phyloP scores from a whole-genome alignment of 805 yeast genomes.

The Pichia thaimueangensis region DNA sequence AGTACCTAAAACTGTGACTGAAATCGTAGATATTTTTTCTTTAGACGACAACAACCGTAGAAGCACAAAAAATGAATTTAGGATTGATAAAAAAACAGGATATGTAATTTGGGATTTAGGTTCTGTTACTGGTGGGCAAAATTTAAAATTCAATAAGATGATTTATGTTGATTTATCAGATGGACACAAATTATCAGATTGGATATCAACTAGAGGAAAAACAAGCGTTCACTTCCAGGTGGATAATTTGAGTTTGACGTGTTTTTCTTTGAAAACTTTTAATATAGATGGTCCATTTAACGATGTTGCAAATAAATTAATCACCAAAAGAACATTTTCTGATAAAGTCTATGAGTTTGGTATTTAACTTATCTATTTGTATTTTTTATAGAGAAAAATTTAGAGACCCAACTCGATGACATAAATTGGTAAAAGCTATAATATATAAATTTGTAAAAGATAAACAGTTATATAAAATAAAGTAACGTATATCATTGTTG shows the following conservation, averaged over 20 bases:
- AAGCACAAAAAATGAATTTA: not conserved
- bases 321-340: not conserved
- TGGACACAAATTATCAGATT: not conserved
- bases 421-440: too few species aligned
- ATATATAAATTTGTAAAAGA: too few species aligned
- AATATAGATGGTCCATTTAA: not conserved
- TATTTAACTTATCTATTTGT: too few species aligned
- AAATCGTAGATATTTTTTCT: not conserved
- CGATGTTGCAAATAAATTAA: not conserved
- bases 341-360: not conserved
- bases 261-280: not conserved
- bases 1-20: not conserved
- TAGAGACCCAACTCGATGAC: too few species aligned
- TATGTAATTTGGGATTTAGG: not conserved
- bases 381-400: too few species aligned
- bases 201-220: not conserved
- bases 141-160: not conserved
- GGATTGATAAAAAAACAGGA: not conserved
- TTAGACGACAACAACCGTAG: not conserved
- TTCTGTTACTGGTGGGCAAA: not conserved
- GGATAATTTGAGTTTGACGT: not conserved
- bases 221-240: not conserved
- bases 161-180: not conserved
- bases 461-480: too few species aligned
- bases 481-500: conserved; percentile 53